Evolutionary conservation across 2,329 filamentous ascomycete genomes (phyloP).

Genomic region (Cladophialophora chaetospira): DNA sequence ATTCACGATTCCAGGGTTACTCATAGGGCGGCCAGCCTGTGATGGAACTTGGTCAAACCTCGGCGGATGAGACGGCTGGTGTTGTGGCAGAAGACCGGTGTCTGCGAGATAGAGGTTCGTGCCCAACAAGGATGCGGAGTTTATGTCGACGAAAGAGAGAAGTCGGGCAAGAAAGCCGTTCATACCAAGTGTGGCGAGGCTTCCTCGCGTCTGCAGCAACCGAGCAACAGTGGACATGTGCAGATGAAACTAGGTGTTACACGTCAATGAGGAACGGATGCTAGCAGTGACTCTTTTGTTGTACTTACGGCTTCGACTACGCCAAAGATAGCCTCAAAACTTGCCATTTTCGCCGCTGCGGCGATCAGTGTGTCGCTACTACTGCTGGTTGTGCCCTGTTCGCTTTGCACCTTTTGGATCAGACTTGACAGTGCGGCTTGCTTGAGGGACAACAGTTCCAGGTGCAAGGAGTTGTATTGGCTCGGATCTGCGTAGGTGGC

Average conservation of each 20-base stretch:
- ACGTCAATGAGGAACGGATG: no score
- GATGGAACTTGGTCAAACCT: no score
- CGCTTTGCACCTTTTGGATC: neutral
- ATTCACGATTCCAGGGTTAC: no score
- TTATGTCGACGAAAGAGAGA: slow-evolving; percentile 53
- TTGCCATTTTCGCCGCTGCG: slow-evolving; percentile 55
- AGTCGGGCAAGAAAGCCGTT: slow-evolving; percentile 51
- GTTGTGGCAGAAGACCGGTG: no score
- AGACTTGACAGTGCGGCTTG: slow-evolving; percentile 44
- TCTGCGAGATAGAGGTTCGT: slow-evolving; percentile 18
- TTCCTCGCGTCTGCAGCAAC: slow-evolving; percentile 50
- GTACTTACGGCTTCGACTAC: slow-evolving; percentile 40
- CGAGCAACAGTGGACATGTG: slow-evolving; percentile 52
- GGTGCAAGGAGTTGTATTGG: no score
- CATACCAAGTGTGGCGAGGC: slow-evolving; percentile 47
- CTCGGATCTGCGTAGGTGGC: slow-evolving; percentile 34
- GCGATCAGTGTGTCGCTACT: slow-evolving; percentile 47
- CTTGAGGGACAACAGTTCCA: slow-evolving; percentile 49
- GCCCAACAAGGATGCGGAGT: slow-evolving; percentile 40
- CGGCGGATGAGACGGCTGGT: no score
- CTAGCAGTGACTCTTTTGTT: no score
- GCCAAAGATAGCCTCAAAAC: slow-evolving; percentile 56
- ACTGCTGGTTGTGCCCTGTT: neutral
- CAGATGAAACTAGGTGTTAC: no score
- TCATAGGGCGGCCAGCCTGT: no score